Conservation (phyloP, 2,329 filamentous ascomycete genomes). For the Ophiostoma sp. region DNA sequence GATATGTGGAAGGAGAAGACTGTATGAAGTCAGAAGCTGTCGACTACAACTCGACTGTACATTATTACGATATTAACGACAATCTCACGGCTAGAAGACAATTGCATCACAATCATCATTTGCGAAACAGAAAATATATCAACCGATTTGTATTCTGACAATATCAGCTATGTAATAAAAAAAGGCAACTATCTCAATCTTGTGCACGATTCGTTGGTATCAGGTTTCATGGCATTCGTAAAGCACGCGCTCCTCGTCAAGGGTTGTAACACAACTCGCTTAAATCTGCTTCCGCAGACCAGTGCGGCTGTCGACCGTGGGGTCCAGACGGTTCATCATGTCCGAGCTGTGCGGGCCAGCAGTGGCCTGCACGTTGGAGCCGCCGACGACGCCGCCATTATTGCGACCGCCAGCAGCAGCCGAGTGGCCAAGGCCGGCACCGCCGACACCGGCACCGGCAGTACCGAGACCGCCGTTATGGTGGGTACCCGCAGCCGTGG, state of each 20-base stretch:
- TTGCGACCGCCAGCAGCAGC: conserved; percentile 16
- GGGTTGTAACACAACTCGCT: background rate
- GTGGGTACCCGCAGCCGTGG: background rate
- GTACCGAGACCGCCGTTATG: conserved; percentile 42
- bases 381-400: background rate
- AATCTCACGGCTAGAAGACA: background rate
- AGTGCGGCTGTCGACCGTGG: conserved; percentile 50
- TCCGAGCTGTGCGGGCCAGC: conserved; percentile 45
- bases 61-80: background rate
- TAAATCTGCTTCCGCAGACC: conserved; percentile 39
- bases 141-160: background rate
- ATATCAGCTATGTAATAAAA: background rate
- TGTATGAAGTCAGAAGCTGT: background rate
- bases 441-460: conserved; percentile 29
- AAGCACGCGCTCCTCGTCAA: background rate
- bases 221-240: background rate
- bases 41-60: background rate
- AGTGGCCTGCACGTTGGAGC: conserved; percentile 38
- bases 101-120: background rate
- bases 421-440: background rate
- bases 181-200: background rate
- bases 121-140: background rate
- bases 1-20: conserved; percentile 60
- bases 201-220: background rate
- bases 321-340: conserved; percentile 45